Conservation (phyloP, 306 rosid species). For the Malus sylvestris region DNA sequence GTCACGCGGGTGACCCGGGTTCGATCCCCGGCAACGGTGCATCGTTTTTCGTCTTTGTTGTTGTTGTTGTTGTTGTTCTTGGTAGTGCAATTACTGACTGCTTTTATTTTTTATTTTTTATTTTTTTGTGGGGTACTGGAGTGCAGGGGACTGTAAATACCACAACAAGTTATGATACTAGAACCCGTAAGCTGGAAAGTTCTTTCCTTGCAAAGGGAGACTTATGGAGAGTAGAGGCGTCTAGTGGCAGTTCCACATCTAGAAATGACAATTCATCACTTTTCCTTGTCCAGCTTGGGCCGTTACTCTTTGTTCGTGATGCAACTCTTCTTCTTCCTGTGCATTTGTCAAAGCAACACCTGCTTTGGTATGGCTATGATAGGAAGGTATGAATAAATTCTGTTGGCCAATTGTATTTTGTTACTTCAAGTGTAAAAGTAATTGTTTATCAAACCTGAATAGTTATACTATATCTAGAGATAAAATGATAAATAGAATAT, state of each 20-base stretch:
- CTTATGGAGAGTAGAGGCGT: conserved; percentile 95
- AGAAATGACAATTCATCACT: conserved; percentile 79
- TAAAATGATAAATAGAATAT: background rate
- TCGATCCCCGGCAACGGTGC: no score
- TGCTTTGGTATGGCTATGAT: conserved; percentile 98
- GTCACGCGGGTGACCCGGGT: no score
- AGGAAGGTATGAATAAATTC: conserved; percentile 61
- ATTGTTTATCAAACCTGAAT: background rate
- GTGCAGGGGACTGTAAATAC: conserved; percentile 66
- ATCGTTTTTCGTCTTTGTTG: no score
- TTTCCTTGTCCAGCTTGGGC: conserved; percentile 93
- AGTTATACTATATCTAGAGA: background rate
- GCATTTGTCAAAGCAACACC: conserved; percentile 89
- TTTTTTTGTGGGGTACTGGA: background rate
- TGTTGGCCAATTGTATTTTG: background rate
- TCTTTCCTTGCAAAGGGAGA: conserved; percentile 92
- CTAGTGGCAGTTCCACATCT: conserved; percentile 66
- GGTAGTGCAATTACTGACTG: background rate
- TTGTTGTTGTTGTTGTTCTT: background rate
- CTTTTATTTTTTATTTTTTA: background rate
- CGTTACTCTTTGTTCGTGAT: conserved; percentile 85
- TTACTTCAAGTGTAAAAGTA: background rate
- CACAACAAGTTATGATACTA: conserved; percentile 80
- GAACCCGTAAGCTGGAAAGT: conserved; percentile 76
- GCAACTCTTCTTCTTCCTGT: conserved; percentile 91